Evolutionary conservation across 2,329 filamentous ascomycete genomes (phyloP), one percentile per base, ranked within the genome.

Genomic region (Hypoxylon sp.): DNA sequence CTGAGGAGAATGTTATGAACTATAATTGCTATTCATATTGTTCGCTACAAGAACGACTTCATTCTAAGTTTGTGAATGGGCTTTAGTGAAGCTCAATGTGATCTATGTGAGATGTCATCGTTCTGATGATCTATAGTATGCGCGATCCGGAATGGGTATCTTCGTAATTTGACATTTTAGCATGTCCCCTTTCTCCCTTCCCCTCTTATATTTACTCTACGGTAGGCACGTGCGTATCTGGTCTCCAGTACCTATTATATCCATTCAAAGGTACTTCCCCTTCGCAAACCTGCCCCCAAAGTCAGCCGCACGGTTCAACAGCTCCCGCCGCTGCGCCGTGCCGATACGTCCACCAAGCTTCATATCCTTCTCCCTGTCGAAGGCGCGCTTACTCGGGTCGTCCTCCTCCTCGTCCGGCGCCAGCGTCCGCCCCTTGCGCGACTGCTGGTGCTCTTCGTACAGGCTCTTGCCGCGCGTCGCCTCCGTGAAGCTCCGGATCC

Each of bases 341-440:
- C 90, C 91, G 59, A 98, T 89, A 75, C 88, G 89, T 17, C 89
- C 88, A 7, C 91, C 91, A 2, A 93, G 82, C 42, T 89, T 91
- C 89, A 98, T 97, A 79, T 98, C 96, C 83, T 98, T 98, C 79
- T 98, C 93, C 70, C 90, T 87, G 81, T 98, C 94, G 81, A 98
- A 98, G 0, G 89, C 91, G 68, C 95, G 86, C 80, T 92, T 91
- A 79, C 94, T 97, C 0, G 96, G 95, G 78, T 98, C 95, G 80
- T 98, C 95, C 22, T 96, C 93, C 70, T 93, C 89, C 69, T 90
- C 54, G 10, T 61, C 61, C 35, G 73, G 63, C 30, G 71, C 76
- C 77, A 65, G 63, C 80, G 66, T 72, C 78, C 71, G 77, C 78
- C 42, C 81, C 50, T 63, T 22, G 10, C 66, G 64, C 53, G 53